These are phyloP conservation scores for Odonthalia washingtoniensis DNA, from an alignment of 31 red algal species.

Conservation along the genomic window DNA sequence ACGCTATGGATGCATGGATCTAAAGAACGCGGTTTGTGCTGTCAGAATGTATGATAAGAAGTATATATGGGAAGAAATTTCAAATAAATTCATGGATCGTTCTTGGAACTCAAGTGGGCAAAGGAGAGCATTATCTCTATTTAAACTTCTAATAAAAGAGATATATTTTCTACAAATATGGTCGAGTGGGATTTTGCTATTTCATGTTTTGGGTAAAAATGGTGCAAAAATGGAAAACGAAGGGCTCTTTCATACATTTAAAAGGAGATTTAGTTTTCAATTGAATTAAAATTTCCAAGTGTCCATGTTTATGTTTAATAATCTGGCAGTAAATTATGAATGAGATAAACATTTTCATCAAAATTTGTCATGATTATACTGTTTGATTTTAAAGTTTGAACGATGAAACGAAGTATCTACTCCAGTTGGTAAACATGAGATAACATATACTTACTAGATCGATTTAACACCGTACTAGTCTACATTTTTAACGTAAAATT, in stretches of 20 bases:
- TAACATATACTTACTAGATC: too few relatives aligned
- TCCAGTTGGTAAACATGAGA: too few relatives aligned
- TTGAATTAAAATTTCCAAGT: too few relatives aligned
- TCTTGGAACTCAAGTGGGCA: neutral
- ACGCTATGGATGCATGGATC: neutral
- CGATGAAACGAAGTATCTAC: too few relatives aligned
- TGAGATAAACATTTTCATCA: too few relatives aligned
- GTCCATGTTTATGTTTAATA: too few relatives aligned
- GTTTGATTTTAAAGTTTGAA: too few relatives aligned
- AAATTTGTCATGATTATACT: too few relatives aligned
- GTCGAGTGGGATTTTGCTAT: neutral
- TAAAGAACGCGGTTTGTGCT: neutral
- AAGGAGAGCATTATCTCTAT: neutral
- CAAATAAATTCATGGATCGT: neutral
- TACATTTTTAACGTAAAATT: too few relatives aligned
- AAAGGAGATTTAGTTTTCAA: conserved; percentile 2
- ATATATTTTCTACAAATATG: neutral
- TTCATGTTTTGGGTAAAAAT: neutral
- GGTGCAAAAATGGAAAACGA: neutral
- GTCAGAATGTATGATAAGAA: neutral
- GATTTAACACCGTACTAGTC: too few relatives aligned
- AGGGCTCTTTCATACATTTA: neutral
- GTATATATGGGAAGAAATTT: neutral
- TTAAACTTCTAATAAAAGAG: neutral
- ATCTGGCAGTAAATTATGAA: too few relatives aligned